Evolutionary conservation across 768 basidiomycete species (phyloP), one percentile per base, ranked within the genome.

Genomic region (Hypholoma sublateritium): DNA sequence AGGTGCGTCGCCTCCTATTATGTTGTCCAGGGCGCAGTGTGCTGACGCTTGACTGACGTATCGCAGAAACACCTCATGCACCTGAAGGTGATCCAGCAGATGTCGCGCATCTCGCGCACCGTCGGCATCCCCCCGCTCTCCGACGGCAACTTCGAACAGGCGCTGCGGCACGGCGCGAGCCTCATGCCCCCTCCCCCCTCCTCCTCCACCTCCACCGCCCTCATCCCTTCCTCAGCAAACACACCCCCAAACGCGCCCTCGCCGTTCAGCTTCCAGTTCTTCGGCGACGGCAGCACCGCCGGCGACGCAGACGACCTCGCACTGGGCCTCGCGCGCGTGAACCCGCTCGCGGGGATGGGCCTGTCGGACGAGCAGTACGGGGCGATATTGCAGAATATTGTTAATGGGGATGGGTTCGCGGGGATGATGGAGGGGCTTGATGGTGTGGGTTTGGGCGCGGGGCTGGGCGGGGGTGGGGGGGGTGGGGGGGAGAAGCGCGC

Each of bases 331-430:
- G 83, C 91, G 62, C 75, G 84, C 55, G 83, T 91, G 62, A 94
- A 96, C 71, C 91, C 92, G 5, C 78, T 97, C 41, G 89, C 88
- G 14, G 89, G 86, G 16, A 89, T 95, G 85, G 94, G 93, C 12
- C 81, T 95, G 53, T 84, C 87, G 14, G 93, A 95, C 64, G 91
- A 95, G 67, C 91, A 94, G 70, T 97, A 95, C 73, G 82, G 82
- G 53, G 69, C 83, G 59, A 91, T 95, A 55, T 69, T 95, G 61
- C 85, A 87, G 69, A 87, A 83, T 53, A 78, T 94, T 56, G 83
- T 91, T 42, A 81, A 73, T 65, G 84, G 81, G 28, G 89, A 89
- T 61, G 77, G 78, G 4, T 79, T 88, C 65, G 70, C 76, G 70
- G 78, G 74, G 13, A 74, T 77, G 19, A 65, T 68, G 62, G 67